phyloP scores from a whole-genome alignment of 768 basidiomycete species.

The Pleurotus eryngii region DNA sequence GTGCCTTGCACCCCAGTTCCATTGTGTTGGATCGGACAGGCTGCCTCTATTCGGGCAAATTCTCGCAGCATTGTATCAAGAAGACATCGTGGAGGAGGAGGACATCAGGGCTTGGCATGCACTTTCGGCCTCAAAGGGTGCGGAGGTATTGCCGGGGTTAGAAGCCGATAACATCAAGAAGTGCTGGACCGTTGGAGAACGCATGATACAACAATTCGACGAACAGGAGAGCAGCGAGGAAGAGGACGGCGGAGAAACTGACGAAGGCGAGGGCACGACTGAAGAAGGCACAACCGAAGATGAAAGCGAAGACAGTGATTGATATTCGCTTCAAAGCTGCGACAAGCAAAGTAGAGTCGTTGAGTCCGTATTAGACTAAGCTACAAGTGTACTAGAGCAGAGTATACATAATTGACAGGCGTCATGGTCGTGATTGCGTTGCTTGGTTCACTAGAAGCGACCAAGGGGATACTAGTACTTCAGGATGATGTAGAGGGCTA shows the following conservation, averaged over 20 bases:
- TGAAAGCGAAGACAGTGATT: slow-evolving; percentile 8
- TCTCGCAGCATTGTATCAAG: slow-evolving; percentile 82
- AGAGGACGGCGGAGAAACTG: slow-evolving; percentile 13
- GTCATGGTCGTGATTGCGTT: slow-evolving; percentile 15
- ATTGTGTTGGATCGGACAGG: slow-evolving; percentile 63
- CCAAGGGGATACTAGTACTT: slow-evolving; percentile 49
- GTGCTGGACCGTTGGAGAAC: slow-evolving; percentile 66
- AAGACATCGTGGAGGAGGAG: slow-evolving; percentile 89
- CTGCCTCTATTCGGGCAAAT: slow-evolving; percentile 79
- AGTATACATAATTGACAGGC: background rate
- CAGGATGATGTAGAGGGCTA: slow-evolving; percentile 79
- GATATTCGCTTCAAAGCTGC: too few species aligned
- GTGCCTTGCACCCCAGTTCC: slow-evolving; percentile 45
- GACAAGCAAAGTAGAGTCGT: slow-evolving; percentile 2
- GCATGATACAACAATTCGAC: slow-evolving; percentile 80
- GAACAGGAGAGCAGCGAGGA: slow-evolving; percentile 57
- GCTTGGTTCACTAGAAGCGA: background rate
- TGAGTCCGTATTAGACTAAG: background rate
- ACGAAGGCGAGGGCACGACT: slow-evolving; percentile 6
- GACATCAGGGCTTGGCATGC: slow-evolving; percentile 87
- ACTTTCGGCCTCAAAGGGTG: slow-evolving; percentile 51
- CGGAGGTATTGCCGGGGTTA: slow-evolving; percentile 35
- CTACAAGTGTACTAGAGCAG: background rate
- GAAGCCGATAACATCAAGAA: slow-evolving; percentile 56
- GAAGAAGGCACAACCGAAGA: slow-evolving; percentile 8